Evolutionary conservation across 2,329 filamentous ascomycete species (phyloP).

Genomic region (Alternaria gansuensis): DNA sequence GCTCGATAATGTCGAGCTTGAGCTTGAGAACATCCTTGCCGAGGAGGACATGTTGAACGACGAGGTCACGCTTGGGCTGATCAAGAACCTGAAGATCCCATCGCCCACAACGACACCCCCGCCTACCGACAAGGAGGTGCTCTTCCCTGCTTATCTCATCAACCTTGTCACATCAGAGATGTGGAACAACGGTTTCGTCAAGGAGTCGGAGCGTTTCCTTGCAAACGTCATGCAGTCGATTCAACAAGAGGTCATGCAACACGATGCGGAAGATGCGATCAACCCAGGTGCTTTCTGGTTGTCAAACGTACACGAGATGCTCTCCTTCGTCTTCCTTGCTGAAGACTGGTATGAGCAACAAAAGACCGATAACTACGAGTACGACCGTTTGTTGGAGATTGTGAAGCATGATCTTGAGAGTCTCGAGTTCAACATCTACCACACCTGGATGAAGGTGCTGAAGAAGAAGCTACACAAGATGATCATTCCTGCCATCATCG

Average conservation of each 20-base stretch:
- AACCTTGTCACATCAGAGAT: slow-evolving; percentile 99
- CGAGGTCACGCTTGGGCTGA: slow-evolving; percentile 94
- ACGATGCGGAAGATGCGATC: slow-evolving; percentile 95
- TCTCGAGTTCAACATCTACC: slow-evolving; percentile 99
- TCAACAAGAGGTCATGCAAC: slow-evolving; percentile 98
- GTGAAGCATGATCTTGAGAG: slow-evolving; percentile 99
- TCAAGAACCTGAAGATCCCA: slow-evolving; percentile 96
- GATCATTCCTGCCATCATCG: slow-evolving; percentile 99
- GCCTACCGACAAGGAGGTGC: slow-evolving; percentile 96
- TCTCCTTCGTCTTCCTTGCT: slow-evolving; percentile 98
- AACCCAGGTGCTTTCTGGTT: slow-evolving; percentile 99
- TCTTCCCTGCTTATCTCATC: slow-evolving; percentile 98
- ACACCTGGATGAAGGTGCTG: slow-evolving; percentile 99
- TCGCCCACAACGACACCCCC: slow-evolving; percentile 84
- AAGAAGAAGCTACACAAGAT: slow-evolving; percentile 99
- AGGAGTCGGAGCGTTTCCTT: slow-evolving; percentile 97
- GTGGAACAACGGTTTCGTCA: slow-evolving; percentile 99
- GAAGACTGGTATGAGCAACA: slow-evolving; percentile 99
- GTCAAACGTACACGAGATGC: slow-evolving; percentile 99
- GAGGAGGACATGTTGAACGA: slow-evolving; percentile 97
- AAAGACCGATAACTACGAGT: slow-evolving; percentile 99
- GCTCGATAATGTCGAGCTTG: slow-evolving; percentile 90
- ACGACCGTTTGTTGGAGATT: slow-evolving; percentile 95
- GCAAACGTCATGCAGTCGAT: slow-evolving; percentile 99
- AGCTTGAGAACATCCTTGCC: slow-evolving; percentile 90